These are phyloP conservation scores for Physcomitrellopsis africana DNA, from an alignment of 225 moss, liverwort and hornwort genomes.

Conservation along the genomic window DNA sequence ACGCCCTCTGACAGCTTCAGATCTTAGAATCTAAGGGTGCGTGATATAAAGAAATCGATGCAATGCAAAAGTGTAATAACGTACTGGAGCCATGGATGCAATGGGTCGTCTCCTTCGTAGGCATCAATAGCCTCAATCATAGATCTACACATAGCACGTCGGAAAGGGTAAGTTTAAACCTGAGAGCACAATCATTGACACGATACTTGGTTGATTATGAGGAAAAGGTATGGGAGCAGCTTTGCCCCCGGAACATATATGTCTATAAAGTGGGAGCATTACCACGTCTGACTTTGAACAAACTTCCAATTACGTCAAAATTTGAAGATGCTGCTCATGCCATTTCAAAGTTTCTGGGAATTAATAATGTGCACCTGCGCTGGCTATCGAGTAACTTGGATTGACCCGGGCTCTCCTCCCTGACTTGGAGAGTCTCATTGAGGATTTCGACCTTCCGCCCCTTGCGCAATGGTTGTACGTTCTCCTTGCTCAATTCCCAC, in stretches of 20 bases:
- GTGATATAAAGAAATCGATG: not conserved
- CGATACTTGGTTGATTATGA: not conserved
- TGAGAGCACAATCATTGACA: not conserved
- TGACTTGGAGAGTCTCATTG: slow-evolving; percentile 64
- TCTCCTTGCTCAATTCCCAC: slow-evolving; percentile 99
- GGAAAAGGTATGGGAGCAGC: not conserved
- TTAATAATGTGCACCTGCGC: slow-evolving; percentile 55
- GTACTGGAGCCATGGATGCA: slow-evolving; percentile 86
- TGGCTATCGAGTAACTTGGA: slow-evolving; percentile 53
- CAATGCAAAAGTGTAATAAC: slow-evolving; percentile 13
- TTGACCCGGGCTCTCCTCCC: slow-evolving; percentile 48
- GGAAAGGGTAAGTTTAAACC: not conserved
- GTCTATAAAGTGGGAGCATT: not conserved
- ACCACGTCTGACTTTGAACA: not conserved
- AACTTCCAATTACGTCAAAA: too few species aligned
- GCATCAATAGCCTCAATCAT: slow-evolving; percentile 80
- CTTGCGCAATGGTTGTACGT: slow-evolving; percentile 81
- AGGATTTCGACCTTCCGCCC: slow-evolving; percentile 82
- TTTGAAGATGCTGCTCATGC: too few species aligned
- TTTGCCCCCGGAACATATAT: not conserved
- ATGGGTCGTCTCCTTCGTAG: slow-evolving; percentile 65
- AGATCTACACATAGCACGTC: slow-evolving; percentile 40
- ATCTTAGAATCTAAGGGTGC: too few species aligned
- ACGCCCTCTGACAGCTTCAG: too few species aligned
- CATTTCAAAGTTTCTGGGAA: not conserved